Evolutionary conservation across 2,329 filamentous ascomycete genomes (phyloP), one percentile per base, ranked within the genome.

Genomic region (Exophiala aquamarina): DNA sequence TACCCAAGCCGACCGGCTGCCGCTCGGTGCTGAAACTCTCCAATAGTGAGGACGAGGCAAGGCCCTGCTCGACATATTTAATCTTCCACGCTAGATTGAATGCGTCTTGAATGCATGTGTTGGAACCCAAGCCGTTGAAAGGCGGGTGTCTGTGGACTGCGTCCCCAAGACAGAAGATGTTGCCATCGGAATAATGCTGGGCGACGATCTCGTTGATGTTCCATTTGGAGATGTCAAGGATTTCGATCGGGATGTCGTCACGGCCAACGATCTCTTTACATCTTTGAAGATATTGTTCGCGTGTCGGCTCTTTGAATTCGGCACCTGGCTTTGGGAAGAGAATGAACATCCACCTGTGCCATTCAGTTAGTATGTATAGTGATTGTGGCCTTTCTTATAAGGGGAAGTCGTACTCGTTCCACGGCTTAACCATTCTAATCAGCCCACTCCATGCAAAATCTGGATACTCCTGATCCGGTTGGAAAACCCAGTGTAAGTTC

Each of bases 401-500:
- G 8, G 35, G 21, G 23, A 5, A 23, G 7, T 33, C 52, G 49
- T 47, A 55, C 65, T 84, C 77, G 53, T 76, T 60, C 81, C 81
- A 84, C 0, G 80, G 75, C 64, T 77, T 80, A 3, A 84, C 79
- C 79, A 84, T 83, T 18, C 82, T 69, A 2, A 75, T 67, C 53
- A 80, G 63, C 3, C 61, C 64, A 23, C 67, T 66, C 72, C 75
- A 79, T 0, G 70, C 77, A 63, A 76, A 82, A 0, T 66, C 66
- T 0, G 76, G 74, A 43, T 75, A 66, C 43, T 79, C 73, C 2
- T 61, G 62, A 47, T 79, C 74, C 0, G 81, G 79, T 52, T 75
- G 72, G 59, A 84, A 67, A 1, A 81, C 67, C 75, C 78, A 83
- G 59, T 85, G 81, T 14, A 84, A 66, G 57, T 82, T 83, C 0